phyloP scores from a whole-genome alignment of 495 filamentous ascomycete species.

The Thermothielavioides terrestris region DNA sequence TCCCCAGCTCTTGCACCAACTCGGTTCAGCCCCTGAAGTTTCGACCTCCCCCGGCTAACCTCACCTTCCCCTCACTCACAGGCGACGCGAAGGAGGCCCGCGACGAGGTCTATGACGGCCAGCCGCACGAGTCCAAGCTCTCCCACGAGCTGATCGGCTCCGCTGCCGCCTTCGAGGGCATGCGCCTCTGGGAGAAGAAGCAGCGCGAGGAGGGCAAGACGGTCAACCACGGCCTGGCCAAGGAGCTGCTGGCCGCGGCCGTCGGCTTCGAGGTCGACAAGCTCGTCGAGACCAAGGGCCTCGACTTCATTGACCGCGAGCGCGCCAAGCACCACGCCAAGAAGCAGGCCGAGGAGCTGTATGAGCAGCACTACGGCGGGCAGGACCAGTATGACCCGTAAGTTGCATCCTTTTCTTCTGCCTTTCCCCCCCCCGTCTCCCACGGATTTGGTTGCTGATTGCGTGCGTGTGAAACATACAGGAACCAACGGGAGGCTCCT shows the following conservation, averaged over 20 bases:
- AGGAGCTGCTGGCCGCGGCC: conserved; percentile 63
- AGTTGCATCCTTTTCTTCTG: conserved; percentile 18
- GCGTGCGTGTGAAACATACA: neutral
- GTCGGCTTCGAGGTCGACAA: conserved; percentile 71
- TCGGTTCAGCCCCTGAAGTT: neutral
- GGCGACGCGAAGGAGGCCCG: conserved; percentile 43
- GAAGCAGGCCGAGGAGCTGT: conserved; percentile 55
- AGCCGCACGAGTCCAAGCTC: conserved; percentile 52
- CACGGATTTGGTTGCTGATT: neutral
- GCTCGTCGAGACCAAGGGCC: conserved; percentile 69
- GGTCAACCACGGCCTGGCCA: conserved; percentile 65
- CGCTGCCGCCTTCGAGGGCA: conserved; percentile 68
- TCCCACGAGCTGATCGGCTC: conserved; percentile 69
- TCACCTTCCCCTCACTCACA: neutral
- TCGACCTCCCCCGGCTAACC: too few relatives aligned
- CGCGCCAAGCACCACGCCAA: conserved; percentile 58
- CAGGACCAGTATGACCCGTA: conserved; percentile 43
- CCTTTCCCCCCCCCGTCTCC: neutral
- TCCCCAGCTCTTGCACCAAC: neutral
- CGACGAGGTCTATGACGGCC: conserved; percentile 47
- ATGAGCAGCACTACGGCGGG: conserved; percentile 49
- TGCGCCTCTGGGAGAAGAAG: conserved; percentile 72
- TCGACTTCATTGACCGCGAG: conserved; percentile 59
- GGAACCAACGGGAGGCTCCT: neutral
- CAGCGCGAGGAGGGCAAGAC: conserved; percentile 64